Evolutionary conservation across 805 yeast species (phyloP), one percentile per base, ranked within the genome.

Genomic region (Wickerhamiella nectarea): DNA sequence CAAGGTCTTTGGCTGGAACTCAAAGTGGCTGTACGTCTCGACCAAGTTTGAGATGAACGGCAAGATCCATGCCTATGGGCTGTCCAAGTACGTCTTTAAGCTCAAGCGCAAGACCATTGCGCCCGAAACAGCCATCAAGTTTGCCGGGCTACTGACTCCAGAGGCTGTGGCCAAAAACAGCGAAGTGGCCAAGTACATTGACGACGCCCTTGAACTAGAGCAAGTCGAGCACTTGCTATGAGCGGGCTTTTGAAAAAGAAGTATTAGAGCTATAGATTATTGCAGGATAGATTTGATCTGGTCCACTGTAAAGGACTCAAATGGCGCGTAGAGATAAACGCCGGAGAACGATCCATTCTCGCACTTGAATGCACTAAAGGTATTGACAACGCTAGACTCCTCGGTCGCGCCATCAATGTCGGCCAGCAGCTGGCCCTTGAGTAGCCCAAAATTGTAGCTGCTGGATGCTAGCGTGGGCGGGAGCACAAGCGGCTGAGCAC

Each of bases 401-500:
- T 85, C 95, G 4, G 86, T 80, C 48, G 80, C 89, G 11, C 93
- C 93, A 57, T 84, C 93, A 34, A 83, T 54, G 56, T 85, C 95
- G 1, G 82, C 76, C 38, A 85, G 58, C 12, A 83, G 53, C 0
- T 75, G 64, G 1, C 47, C 47, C 34, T 40, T 39, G 14, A 71
- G 68, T 1, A 80, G 60, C 10, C 93, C 94, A 57, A 74, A 78
- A 2, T 51, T 47, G 42, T 76, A 74, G 3, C 70, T 65, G 4
- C 67, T 58, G 45, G 50, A 61, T 4, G 52, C 55, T 0, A 52
- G 50, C 38, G 69, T 62, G 26, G 77, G 48, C 3, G 55, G 48
- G 35, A 84, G 59, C 3, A 62, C 58, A 14, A 60, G 52, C 14
- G 56, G 61, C 34, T 58, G 50, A 12, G 60, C 50, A 2, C 72